These are phyloP conservation scores for Begonia peltatifolia DNA, from an alignment of 306 rosid genomes.

Conservation along the genomic window DNA sequence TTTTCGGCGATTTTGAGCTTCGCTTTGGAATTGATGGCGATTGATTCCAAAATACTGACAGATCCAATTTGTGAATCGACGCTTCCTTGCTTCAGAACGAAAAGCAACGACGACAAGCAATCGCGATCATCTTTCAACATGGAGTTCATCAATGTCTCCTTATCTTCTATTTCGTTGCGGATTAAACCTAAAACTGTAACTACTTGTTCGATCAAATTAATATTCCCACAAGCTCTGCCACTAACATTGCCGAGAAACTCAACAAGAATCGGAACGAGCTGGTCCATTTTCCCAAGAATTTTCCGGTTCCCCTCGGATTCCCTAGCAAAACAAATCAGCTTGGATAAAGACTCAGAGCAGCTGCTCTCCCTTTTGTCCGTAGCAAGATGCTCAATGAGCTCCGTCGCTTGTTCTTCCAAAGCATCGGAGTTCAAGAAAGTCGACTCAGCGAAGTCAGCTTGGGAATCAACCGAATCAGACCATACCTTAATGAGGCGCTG, in stretches of 20 bases:
- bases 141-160: conserved; percentile 17
- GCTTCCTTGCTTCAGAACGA: conserved; percentile 36
- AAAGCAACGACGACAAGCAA: conserved; percentile 38
- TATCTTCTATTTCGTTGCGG: conserved; percentile 18
- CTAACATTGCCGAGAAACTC: conserved; percentile 43
- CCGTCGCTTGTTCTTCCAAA: conserved; percentile 24
- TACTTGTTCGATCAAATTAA: conserved; percentile 29
- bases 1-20: conserved; percentile 49
- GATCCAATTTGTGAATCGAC: conserved; percentile 32
- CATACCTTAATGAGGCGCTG: conserved; percentile 91
- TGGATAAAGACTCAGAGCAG: conserved; percentile 19
- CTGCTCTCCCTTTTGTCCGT: neutral
- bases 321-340: conserved; percentile 33
- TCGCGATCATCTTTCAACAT: conserved; percentile 25
- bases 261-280: conserved; percentile 30
- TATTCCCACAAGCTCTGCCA: conserved; percentile 11
- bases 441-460: conserved; percentile 24
- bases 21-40: conserved; percentile 41
- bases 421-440: conserved; percentile 3
- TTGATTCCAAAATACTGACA: conserved; percentile 30
- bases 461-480: conserved; percentile 49
- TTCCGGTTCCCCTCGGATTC: conserved; percentile 47
- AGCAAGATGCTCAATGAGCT: conserved; percentile 18
- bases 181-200: conserved; percentile 35
- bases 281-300: conserved; percentile 33